Conservation (phyloP, 768 basidiomycete genomes). For the Suillus decipiens region DNA sequence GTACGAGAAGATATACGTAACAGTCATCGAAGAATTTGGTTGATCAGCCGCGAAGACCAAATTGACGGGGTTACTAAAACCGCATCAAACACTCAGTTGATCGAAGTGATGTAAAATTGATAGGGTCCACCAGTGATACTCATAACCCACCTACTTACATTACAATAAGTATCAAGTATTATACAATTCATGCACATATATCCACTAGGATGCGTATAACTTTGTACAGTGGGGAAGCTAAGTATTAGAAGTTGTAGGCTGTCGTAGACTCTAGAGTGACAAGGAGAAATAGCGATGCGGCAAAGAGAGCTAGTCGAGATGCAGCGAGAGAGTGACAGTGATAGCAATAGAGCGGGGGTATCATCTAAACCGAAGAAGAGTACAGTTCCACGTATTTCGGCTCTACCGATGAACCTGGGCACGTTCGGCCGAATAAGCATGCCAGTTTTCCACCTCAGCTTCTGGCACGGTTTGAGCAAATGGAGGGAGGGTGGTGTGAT, state of each 20-base stretch:
- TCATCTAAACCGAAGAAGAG: slow-evolving; percentile 29
- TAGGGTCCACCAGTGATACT: not conserved
- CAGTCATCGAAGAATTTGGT: slow-evolving; percentile 7
- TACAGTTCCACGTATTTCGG: not conserved
- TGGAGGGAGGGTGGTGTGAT: slow-evolving; percentile 45
- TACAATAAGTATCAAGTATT: slow-evolving; percentile 31
- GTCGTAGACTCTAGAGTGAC: slow-evolving; percentile 31
- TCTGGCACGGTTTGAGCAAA: slow-evolving; percentile 45
- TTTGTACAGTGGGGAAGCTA: slow-evolving; percentile 35
- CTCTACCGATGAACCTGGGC: slow-evolving; percentile 56
- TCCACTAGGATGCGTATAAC: slow-evolving; percentile 39
- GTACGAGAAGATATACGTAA: slow-evolving; percentile 27
- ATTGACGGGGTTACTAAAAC: slow-evolving; percentile 30
- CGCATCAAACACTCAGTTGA: slow-evolving; percentile 31
- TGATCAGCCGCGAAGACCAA: slow-evolving; percentile 31
- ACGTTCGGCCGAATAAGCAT: slow-evolving; percentile 66
- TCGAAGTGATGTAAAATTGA: slow-evolving; percentile 20
- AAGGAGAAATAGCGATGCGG: slow-evolving; percentile 16
- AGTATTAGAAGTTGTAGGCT: slow-evolving; percentile 33
- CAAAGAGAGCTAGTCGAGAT: slow-evolving; percentile 19
- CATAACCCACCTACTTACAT: slow-evolving; percentile 31
- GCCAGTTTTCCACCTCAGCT: slow-evolving; percentile 60
- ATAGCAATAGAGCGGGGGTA: slow-evolving; percentile 39
- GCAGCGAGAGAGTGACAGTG: slow-evolving; percentile 20
- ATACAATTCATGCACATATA: slow-evolving; percentile 40